Evolutionary conservation across 108 stramenopile genomes (phyloP).

Genomic region (Cyclostephanos tholiformis): DNA sequence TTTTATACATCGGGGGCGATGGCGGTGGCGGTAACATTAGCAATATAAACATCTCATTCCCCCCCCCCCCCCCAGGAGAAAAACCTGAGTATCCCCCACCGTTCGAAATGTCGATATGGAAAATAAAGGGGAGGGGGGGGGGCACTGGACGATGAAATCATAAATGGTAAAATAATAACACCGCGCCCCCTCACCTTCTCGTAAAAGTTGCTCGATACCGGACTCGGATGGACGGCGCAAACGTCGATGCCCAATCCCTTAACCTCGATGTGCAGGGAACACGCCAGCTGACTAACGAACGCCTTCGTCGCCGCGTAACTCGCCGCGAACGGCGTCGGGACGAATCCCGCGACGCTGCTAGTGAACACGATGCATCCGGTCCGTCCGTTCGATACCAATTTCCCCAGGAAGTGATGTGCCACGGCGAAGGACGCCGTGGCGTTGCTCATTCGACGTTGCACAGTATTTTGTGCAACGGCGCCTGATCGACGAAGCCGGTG

Average conservation of each 20-base stretch:
- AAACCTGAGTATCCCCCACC: too few species aligned
- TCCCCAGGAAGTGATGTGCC: conserved; percentile 92
- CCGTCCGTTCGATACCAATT: conserved; percentile 69
- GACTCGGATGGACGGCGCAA: conserved; percentile 96
- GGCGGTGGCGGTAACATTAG: too few species aligned
- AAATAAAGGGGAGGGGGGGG: too few species aligned
- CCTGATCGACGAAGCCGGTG: conserved; percentile 97
- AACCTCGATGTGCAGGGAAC: conserved; percentile 90
- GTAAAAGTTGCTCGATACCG: conserved; percentile 97
- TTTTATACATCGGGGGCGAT: too few species aligned
- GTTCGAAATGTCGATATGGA: too few species aligned
- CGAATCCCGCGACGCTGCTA: conserved; percentile 95
- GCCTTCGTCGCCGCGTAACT: conserved; percentile 99
- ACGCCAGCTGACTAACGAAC: conserved; percentile 93
- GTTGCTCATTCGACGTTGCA: conserved; percentile 98
- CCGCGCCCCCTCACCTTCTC: conserved; percentile 70
- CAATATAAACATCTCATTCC: too few species aligned
- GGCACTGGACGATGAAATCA: too few species aligned
- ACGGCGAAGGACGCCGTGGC: conserved; percentile 93
- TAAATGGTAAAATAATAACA: too few species aligned
- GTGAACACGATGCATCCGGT: conserved; percentile 97
- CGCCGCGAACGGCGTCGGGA: conserved; percentile 97
- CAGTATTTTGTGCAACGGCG: conserved; percentile 85
- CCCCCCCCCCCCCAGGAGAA: too few species aligned
- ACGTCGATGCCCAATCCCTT: conserved; percentile 94